Conservation (phyloP, 225 moss, liverwort and hornwort genomes). For the Physcomitrellopsis africana region DNA sequence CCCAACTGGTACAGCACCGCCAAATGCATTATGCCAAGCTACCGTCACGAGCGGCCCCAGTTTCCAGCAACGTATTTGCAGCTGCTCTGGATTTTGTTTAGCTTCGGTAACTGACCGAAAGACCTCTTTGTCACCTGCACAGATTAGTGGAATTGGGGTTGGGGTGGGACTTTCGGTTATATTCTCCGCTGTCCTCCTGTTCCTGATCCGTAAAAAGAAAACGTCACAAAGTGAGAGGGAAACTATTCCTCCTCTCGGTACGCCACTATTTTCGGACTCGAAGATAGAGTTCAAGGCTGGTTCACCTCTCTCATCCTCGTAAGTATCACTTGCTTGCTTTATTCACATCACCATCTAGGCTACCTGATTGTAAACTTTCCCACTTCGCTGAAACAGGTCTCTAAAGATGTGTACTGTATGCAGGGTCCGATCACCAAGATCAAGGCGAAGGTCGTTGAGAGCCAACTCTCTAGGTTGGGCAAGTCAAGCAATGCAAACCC, state of each 20-base stretch:
- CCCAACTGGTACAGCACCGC: not conserved
- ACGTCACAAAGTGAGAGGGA: not conserved
- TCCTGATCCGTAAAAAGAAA: conserved; percentile 22
- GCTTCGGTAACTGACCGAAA: too few relatives aligned
- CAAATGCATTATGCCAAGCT: conserved; percentile 7
- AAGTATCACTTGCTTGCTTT: conserved; percentile 14
- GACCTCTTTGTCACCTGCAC: conserved; percentile 11
- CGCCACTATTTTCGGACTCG: conserved; percentile 8
- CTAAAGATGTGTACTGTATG: not conserved
- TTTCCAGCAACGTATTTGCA: conserved; percentile 1
- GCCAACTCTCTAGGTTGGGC: conserved; percentile 36
- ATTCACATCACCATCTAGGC: not conserved
- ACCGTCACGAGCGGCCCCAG: conserved; percentile 21
- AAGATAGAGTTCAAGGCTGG: not conserved
- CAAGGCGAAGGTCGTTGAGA: conserved; percentile 18
- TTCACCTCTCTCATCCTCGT: conserved; percentile 24
- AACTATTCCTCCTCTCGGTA: not conserved
- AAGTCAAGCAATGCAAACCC: conserved; percentile 29
- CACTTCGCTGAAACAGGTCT: not conserved
- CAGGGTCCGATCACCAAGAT: not conserved
- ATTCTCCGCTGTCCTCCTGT: conserved; percentile 5
- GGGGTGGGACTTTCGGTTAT: conserved; percentile 13
- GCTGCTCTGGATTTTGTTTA: too few relatives aligned
- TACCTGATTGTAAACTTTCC: not conserved
- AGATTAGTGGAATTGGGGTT: conserved; percentile 32